Percentiles rank a stretch among this genome's conserved stretches.
Conservation (phyloP, 805 yeast genomes). For the Yamadazyma olivae region DNA sequence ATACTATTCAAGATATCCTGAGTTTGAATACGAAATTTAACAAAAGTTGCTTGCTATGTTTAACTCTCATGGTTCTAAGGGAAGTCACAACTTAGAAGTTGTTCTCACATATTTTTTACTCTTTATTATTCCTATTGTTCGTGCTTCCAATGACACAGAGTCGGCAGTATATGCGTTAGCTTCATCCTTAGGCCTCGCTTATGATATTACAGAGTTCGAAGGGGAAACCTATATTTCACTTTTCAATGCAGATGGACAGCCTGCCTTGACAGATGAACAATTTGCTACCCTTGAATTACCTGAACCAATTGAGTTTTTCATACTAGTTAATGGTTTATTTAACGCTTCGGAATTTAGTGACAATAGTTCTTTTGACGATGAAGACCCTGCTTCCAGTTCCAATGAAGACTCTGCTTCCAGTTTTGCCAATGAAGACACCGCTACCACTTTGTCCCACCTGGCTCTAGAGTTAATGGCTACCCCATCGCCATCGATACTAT, state of each 20-base stretch:
- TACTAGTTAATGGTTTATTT: slow-evolving; percentile 6
- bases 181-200: too few relatives aligned
- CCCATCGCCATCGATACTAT: slow-evolving; percentile 1
- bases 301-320: slow-evolving; percentile 6
- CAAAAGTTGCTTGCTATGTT: too few relatives aligned
- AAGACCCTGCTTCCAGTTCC: not conserved
- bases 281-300: slow-evolving; percentile 7
- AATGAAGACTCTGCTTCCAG: too few relatives aligned
- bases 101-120: too few relatives aligned
- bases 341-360: slow-evolving; percentile 7
- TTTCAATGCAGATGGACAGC: slow-evolving; percentile 5
- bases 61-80: too few relatives aligned
- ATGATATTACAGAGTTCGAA: too few relatives aligned
- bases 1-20: too few relatives aligned
- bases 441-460: slow-evolving; percentile 3
- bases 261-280: slow-evolving; percentile 6
- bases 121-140: too few relatives aligned
- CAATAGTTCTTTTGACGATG: slow-evolving; percentile 2
- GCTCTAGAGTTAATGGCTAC: slow-evolving; percentile 1
- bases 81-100: too few relatives aligned
- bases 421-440: not conserved
- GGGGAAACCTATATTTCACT: slow-evolving; percentile 6
- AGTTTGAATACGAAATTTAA: too few relatives aligned
- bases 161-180: too few relatives aligned
- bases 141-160: too few relatives aligned